These are phyloP conservation scores for Sesbania bispinosa DNA, from an alignment of 306 rosid genomes.

Conservation along the genomic window DNA sequence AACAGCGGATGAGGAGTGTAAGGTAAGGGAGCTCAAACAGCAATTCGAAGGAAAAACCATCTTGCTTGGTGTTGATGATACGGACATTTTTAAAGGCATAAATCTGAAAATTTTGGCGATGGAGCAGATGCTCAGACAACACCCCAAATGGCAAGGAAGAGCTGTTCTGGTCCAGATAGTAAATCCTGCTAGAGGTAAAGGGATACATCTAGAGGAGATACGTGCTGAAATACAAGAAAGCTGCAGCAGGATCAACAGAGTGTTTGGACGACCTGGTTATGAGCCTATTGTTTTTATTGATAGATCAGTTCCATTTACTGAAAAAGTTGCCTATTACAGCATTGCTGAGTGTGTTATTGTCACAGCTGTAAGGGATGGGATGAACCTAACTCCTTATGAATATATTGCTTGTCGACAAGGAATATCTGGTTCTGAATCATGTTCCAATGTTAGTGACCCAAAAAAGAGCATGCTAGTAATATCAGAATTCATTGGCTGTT, in stretches of 20 bases:
- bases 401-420: conserved; percentile 79
- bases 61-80: conserved; percentile 75
- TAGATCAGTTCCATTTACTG: conserved; percentile 51
- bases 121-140: conserved; percentile 76
- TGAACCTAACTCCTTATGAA: conserved; percentile 83
- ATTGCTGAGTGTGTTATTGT: conserved; percentile 83
- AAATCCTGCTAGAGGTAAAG: conserved; percentile 77
- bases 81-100: conserved; percentile 78
- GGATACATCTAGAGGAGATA: conserved; percentile 56
- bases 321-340: conserved; percentile 68
- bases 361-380: conserved; percentile 86
- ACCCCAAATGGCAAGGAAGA: conserved; percentile 67
- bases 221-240: conserved; percentile 56
- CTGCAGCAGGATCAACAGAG: conserved; percentile 55
- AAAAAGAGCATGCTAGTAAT: conserved; percentile 84
- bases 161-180: conserved; percentile 77
- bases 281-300: conserved; percentile 60
- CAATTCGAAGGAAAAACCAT: conserved; percentile 61
- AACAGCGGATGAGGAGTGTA: conserved; percentile 53
- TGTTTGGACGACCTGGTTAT: conserved; percentile 61
- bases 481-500: conserved; percentile 81
- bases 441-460: conserved; percentile 40
- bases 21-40: conserved; percentile 48
- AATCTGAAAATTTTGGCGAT: conserved; percentile 76
- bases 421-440: conserved; percentile 43